Evolutionary conservation across 176 grass and related monocot species (phyloP).

Genomic region (Secale cereale): DNA sequence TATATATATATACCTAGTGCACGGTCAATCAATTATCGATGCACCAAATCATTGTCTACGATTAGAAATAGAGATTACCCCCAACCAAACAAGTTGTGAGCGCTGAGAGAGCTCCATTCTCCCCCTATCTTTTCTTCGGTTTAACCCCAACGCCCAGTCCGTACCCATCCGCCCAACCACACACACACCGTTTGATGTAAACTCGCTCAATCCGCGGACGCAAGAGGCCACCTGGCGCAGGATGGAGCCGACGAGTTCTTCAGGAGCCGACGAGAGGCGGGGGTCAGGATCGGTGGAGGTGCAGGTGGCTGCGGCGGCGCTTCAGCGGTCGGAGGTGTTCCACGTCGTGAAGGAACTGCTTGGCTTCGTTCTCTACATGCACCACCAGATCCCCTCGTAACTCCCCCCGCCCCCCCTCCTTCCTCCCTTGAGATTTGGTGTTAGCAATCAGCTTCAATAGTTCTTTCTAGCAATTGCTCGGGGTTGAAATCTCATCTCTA

Average conservation of each 20-base stretch:
- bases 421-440: neutral
- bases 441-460: neutral
- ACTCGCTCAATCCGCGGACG: neutral
- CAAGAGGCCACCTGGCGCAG: neutral
- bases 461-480: neutral
- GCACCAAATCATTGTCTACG: no score
- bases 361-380: conserved; percentile 96
- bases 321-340: conserved; percentile 72
- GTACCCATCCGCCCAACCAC: no score
- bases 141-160: no score
- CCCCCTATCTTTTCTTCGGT: no score
- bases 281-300: conserved; percentile 44
- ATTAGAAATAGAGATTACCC: no score
- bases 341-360: conserved; percentile 86
- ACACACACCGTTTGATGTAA: neutral
- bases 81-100: no score
- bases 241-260: conserved; percentile 40
- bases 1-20: no score
- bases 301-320: conserved; percentile 36
- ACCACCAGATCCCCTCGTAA: conserved; percentile 94
- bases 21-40: no score
- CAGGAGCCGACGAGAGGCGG: neutral
- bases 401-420: neutral
- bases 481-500: neutral
- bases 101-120: no score